Evolutionary conservation across 805 yeast genomes (phyloP).

Genomic region (Tetrapisispora phaffii): DNA sequence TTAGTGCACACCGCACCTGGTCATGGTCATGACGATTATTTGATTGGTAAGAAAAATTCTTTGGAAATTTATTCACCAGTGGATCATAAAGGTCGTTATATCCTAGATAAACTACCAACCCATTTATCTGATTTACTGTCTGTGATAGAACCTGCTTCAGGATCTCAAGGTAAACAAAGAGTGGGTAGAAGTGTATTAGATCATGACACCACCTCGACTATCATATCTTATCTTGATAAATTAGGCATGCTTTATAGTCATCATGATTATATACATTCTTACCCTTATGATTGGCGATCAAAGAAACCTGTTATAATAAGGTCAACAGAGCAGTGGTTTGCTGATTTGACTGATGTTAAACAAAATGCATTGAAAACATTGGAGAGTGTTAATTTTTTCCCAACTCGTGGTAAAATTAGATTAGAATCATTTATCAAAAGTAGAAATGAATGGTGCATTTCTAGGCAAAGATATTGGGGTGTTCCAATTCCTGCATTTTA

Average conservation of each 20-base stretch:
- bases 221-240: conserved; percentile 37
- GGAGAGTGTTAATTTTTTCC: conserved; percentile 56
- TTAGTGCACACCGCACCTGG: conserved; percentile 97
- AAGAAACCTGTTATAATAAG: conserved; percentile 91
- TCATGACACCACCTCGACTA: conserved; percentile 39
- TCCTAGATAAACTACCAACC: conserved; percentile 34
- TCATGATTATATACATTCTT: conserved; percentile 61
- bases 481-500: conserved; percentile 91
- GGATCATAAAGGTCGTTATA: conserved; percentile 62
- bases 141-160: neutral
- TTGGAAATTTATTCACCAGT: conserved; percentile 68
- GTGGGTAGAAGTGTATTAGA: conserved; percentile 42
- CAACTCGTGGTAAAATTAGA: conserved; percentile 62
- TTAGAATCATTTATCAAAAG: conserved; percentile 60
- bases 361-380: conserved; percentile 50
- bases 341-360: conserved; percentile 71
- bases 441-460: conserved; percentile 94
- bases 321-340: conserved; percentile 96
- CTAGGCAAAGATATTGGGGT: conserved; percentile 96
- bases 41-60: conserved; percentile 49
- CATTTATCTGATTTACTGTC: conserved; percentile 8
- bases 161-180: conserved; percentile 8
- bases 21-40: conserved; percentile 90
- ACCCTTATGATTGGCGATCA: conserved; percentile 96
- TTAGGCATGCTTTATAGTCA: conserved; percentile 38